phyloP scores from a whole-genome alignment of 331 rosid genomes.

The Arachis monticola region DNA sequence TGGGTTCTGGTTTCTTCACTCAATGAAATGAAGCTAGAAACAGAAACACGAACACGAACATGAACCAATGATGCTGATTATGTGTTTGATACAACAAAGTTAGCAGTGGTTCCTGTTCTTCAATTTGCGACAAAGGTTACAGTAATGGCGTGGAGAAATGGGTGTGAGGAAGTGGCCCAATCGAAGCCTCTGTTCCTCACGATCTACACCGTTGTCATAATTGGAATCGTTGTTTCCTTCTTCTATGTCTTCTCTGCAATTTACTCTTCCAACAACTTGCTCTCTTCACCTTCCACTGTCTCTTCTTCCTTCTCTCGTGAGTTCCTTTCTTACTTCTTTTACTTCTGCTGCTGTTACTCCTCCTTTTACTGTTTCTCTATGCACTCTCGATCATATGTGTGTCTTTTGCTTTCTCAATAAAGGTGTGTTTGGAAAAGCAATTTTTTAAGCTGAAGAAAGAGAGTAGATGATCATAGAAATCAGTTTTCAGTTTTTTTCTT shows the following conservation, averaged over 20 bases:
- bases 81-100: neutral
- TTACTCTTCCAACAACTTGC: conserved; percentile 39
- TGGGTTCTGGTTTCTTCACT: neutral
- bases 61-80: neutral
- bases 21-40: neutral
- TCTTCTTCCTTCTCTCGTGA: conserved; percentile 50
- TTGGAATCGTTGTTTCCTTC: conserved; percentile 73
- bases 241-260: conserved; percentile 83
- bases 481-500: too few relatives aligned
- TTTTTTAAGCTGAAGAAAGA: too few relatives aligned
- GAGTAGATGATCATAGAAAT: too few relatives aligned
- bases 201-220: conserved; percentile 68
- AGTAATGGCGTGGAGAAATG: conserved; percentile 63
- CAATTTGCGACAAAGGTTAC: neutral
- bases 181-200: conserved; percentile 76
- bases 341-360: neutral
- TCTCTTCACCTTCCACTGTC: conserved; percentile 52
- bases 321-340: neutral
- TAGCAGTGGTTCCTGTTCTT: neutral
- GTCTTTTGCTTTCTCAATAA: too few relatives aligned
- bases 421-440: too few relatives aligned
- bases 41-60: neutral
- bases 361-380: too few relatives aligned
- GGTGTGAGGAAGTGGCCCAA: conserved; percentile 59
- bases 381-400: neutral